phyloP scores from a whole-genome alignment of 306 rosid species.

The Senna siamea region DNA sequence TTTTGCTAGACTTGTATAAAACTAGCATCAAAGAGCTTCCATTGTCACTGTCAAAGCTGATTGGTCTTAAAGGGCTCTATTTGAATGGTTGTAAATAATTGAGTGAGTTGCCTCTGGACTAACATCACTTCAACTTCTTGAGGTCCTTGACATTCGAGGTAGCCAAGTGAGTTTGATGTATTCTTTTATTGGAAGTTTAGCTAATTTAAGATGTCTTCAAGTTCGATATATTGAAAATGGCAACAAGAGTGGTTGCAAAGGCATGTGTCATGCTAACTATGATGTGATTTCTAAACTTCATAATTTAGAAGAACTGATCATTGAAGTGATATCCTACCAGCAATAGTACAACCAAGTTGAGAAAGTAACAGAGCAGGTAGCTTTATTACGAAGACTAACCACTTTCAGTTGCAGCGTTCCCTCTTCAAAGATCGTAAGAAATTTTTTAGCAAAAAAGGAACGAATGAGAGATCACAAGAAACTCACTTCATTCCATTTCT shows the following conservation, averaged over 20 bases:
- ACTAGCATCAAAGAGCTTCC: constrained; percentile 27
- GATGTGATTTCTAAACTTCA: not conserved
- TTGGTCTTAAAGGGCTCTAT: constrained; percentile 25
- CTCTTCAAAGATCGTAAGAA: not conserved
- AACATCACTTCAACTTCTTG: constrained; percentile 30
- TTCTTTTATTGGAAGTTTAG: not conserved
- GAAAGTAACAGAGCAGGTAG: not conserved
- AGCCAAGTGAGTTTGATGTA: constrained; percentile 24
- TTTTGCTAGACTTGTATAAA: constrained; percentile 33
- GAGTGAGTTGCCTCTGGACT: constrained; percentile 13
- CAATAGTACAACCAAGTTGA: not conserved
- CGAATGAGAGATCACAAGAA: not conserved
- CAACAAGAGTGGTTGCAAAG: not conserved
- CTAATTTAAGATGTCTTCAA: constrained; percentile 31
- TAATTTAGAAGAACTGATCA: constrained; percentile 17
- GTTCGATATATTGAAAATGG: constrained; percentile 20
- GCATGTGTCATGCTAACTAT: not conserved
- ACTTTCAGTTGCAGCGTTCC: not conserved
- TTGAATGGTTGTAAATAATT: constrained; percentile 17
- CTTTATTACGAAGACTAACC: not conserved
- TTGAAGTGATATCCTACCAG: not conserved
- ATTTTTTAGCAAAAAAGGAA: too few relatives aligned
- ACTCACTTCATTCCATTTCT: not conserved
- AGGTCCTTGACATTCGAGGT: constrained; percentile 42
- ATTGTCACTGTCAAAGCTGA: constrained; percentile 31